These are phyloP conservation scores for Gnetum montanum DNA, from an alignment of 75 land plant genomes.

Conservation along the genomic window DNA sequence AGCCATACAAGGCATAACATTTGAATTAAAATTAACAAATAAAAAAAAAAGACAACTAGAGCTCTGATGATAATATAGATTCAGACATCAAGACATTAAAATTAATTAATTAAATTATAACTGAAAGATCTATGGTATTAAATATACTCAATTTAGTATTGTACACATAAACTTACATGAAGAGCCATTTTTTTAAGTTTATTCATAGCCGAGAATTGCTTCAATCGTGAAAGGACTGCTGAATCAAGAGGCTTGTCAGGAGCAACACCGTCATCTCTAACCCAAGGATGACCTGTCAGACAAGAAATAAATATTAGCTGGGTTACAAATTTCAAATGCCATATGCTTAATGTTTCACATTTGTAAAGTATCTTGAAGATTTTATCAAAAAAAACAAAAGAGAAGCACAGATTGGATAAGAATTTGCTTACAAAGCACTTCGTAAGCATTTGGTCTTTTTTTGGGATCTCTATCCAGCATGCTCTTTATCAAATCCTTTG, in stretches of 20 bases:
- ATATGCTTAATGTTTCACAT: too few relatives aligned
- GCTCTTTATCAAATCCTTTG: conserved; percentile 61
- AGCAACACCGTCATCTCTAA: conserved; percentile 76
- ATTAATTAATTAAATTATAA: too few relatives aligned
- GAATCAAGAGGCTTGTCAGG: conserved; percentile 88
- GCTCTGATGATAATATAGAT: too few relatives aligned
- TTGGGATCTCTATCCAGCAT: conserved; percentile 66
- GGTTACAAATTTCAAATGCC: too few relatives aligned
- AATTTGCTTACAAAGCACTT: conserved; percentile 59
- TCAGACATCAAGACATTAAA: too few relatives aligned
- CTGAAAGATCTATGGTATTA: too few relatives aligned
- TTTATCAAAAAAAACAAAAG: background rate
- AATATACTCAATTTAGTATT: too few relatives aligned
- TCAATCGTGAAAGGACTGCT: conserved; percentile 83
- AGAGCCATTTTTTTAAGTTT: conserved; percentile 91
- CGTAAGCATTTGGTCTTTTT: conserved; percentile 50
- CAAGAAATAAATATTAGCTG: too few relatives aligned
- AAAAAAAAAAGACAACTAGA: too few relatives aligned
- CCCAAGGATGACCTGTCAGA: conserved; percentile 83
- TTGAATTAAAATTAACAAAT: too few relatives aligned
- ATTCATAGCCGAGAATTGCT: conserved; percentile 94
- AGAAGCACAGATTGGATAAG: background rate
- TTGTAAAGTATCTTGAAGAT: too few relatives aligned
- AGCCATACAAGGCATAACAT: too few relatives aligned
- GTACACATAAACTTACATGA: conserved; percentile 42